phyloP scores from a whole-genome alignment of 805 yeast genomes.

The Cyberlindnera mississippiensis region DNA sequence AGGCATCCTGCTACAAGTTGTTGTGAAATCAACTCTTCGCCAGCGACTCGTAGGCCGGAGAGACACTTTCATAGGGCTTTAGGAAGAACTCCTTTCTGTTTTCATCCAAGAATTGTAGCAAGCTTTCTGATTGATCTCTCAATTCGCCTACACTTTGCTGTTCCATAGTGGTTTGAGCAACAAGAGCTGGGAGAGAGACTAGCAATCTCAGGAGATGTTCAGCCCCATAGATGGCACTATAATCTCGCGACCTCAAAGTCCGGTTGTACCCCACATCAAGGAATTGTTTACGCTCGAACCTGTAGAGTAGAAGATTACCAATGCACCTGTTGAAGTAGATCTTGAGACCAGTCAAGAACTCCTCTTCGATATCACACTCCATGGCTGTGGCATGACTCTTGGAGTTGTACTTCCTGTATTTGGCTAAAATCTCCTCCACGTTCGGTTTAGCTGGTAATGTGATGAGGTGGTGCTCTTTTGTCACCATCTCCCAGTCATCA shows the following conservation, averaged over 20 bases:
- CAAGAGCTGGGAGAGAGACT: constrained; percentile 77
- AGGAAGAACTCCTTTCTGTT: constrained; percentile 36
- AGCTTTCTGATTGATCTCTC: constrained; percentile 48
- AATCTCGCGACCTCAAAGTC: constrained; percentile 31
- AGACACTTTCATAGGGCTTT: constrained; percentile 45
- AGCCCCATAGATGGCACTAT: constrained; percentile 62
- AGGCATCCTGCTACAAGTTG: no score
- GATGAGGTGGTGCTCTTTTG: constrained; percentile 72
- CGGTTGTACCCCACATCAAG: constrained; percentile 42
- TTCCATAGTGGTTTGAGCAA: constrained; percentile 78
- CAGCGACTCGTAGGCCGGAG: constrained; percentile 44
- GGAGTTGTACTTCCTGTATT: constrained; percentile 38
- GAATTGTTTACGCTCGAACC: constrained; percentile 75
- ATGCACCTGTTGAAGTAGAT: constrained; percentile 71
- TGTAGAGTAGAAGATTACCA: constrained; percentile 65
- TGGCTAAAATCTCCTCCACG: constrained; percentile 49
- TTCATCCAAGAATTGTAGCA: constrained; percentile 49
- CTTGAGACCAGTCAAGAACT: constrained; percentile 66
- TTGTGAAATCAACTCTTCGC: constrained; percentile 7
- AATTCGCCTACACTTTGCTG: constrained; percentile 58
- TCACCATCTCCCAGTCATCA: constrained; percentile 90
- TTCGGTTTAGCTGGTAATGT: constrained; percentile 56
- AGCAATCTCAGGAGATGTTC: constrained; percentile 79
- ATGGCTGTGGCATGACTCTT: constrained; percentile 28
- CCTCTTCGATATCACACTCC: constrained; percentile 50